phyloP scores from a whole-genome alignment of 495 filamentous ascomycete genomes.

The Penicillium pancosmium region DNA sequence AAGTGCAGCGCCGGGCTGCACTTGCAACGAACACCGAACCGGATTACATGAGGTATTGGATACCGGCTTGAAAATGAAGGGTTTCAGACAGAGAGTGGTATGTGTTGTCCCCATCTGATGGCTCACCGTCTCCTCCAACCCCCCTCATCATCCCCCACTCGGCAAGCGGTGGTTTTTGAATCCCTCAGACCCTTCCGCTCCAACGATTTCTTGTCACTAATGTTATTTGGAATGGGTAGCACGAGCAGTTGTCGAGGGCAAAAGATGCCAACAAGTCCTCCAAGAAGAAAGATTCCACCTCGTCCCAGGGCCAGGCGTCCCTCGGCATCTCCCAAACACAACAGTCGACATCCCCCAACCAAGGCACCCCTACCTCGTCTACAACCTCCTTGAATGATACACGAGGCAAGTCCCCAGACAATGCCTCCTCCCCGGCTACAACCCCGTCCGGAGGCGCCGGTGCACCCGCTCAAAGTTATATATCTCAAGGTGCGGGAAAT shows the following conservation, averaged over 20 bases:
- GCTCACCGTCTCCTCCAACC: slow-evolving; percentile 16
- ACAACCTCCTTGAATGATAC: slow-evolving; percentile 83
- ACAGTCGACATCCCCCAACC: slow-evolving; percentile 63
- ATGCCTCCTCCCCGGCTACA: slow-evolving; percentile 52
- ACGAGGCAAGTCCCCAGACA: slow-evolving; percentile 78
- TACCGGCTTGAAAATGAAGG: slow-evolving; percentile 75
- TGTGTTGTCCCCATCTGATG: slow-evolving; percentile 44
- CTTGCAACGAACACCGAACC: slow-evolving; percentile 35
- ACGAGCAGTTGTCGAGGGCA: slow-evolving; percentile 90
- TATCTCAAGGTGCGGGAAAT: slow-evolving; percentile 33
- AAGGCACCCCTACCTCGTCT: slow-evolving; percentile 79
- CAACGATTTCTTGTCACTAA: not conserved
- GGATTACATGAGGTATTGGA: slow-evolving; percentile 47
- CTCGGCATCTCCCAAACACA: slow-evolving; percentile 51
- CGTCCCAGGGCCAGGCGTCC: slow-evolving; percentile 57
- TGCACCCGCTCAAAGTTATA: slow-evolving; percentile 40
- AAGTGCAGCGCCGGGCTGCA: slow-evolving; percentile 45
- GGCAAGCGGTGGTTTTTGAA: slow-evolving; percentile 24
- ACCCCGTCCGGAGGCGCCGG: slow-evolving; percentile 25
- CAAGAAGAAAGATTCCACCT: slow-evolving; percentile 86
- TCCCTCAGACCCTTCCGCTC: not conserved
- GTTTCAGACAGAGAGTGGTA: slow-evolving; percentile 97
- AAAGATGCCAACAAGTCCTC: slow-evolving; percentile 92
- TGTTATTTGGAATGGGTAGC: slow-evolving; percentile 36
- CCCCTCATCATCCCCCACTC: slow-evolving; percentile 17